Evolutionary conservation across 768 basidiomycete genomes (phyloP).

Genomic region (Sporobolomyces pararoseus): DNA sequence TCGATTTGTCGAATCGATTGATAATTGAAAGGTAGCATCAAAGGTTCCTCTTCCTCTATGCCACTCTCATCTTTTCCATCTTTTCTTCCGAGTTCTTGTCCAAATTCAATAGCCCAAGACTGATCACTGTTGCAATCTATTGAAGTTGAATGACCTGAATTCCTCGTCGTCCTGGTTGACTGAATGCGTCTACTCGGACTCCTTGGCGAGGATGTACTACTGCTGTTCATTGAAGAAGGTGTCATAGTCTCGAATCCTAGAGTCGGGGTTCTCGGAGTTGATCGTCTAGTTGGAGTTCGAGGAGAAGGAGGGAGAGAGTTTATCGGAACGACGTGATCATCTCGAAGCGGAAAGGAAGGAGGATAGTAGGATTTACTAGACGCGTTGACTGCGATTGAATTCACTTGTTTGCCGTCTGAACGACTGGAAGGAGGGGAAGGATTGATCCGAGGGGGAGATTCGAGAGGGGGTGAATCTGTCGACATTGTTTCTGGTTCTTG

Average conservation of each 20-base stretch:
- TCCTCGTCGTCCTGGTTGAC: neutral
- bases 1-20: neutral
- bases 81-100: neutral
- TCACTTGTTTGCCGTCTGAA: too few species aligned
- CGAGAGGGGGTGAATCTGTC: neutral
- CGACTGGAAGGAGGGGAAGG: neutral
- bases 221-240: too few species aligned
- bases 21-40: neutral
- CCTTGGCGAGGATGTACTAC: conserved; percentile 1
- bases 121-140: neutral
- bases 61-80: neutral
- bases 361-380: too few species aligned
- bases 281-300: neutral
- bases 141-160: conserved; percentile 8
- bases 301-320: neutral
- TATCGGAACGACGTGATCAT: conserved; percentile 1
- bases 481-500: neutral
- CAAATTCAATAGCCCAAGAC: too few species aligned
- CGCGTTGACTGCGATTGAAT: too few species aligned
- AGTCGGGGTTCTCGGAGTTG: neutral
- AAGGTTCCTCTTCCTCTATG: conserved; percentile 1
- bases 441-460: neutral
- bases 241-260: too few species aligned
- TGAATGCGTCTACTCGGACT: neutral
- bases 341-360: too few species aligned